Evolutionary conservation across 2,329 filamentous ascomycete genomes (phyloP), one percentile per base, ranked within the genome.

Genomic region (Karstenula rhodostoma): DNA sequence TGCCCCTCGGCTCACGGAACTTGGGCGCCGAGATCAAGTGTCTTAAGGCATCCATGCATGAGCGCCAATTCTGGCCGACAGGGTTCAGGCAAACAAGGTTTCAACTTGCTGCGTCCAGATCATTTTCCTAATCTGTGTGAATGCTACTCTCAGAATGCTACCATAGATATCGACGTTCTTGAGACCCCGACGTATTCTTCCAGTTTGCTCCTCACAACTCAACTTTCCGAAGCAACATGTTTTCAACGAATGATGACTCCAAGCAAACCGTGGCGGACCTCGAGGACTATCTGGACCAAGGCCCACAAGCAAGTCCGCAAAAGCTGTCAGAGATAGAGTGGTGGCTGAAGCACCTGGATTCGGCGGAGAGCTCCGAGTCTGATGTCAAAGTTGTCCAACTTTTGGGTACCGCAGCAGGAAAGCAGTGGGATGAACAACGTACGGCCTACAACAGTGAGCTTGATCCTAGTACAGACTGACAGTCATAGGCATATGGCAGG

Each of bases 321-420:
- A 57, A 54, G 52, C 62, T 70, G 25, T 54, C 49, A 40, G 58
- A 63, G n/a, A 51, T 72, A 32, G 58, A 64, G 25, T 58, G 54
- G 33, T 58, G 62, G 55, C 61, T 74, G 32, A 59, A 57, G 47
- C 56, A 57, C 23, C 62, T 69, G 9, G 55, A 43, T 13, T 33
- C 52, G 23, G 50, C 61, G 27, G 58, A 57, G 23, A 59, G 67
- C 37, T 29, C 53, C 25, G 63, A 62, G 32, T 51, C 52, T 17
- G 56, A 57, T 35, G 67, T 72, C 53, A 66, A 62, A 25, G 62
- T 63, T 53, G 55, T 73, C 27, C 67, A 74, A 48, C 50, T 69
- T 44, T 58, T 78, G 13, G 76, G 72, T 32, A 77, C 74, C 27
- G 73, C 73, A 42, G 73, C 74, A 35, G 76, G 76, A 35, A 67